A percentile compares a stretch with the other conserved stretches of the same genome.
Evolutionary conservation across 106 monocot species (phyloP).

Genomic region (Acanthochlamys bracteata): DNA sequence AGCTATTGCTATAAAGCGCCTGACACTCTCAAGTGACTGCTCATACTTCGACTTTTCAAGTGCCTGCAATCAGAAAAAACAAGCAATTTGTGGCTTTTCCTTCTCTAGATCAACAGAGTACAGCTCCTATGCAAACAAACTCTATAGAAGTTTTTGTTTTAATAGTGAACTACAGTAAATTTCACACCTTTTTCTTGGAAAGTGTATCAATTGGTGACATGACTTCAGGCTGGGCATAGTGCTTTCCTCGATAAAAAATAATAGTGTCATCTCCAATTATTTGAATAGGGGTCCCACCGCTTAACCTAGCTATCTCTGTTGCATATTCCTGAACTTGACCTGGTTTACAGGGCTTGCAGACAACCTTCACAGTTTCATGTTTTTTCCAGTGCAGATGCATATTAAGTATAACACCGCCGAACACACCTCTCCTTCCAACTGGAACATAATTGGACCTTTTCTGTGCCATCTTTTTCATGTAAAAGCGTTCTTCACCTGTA

Average conservation of each 20-base stretch:
- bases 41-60: slow-evolving; percentile 99
- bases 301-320: slow-evolving; percentile 72
- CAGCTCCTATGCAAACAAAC: no score
- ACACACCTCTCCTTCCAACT: slow-evolving; percentile 78
- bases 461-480: slow-evolving; percentile 94
- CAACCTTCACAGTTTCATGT: slow-evolving; percentile 94
- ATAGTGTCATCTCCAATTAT: slow-evolving; percentile 81
- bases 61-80: slow-evolving; percentile 55
- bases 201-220: slow-evolving; percentile 96
- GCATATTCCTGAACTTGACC: slow-evolving; percentile 95
- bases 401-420: slow-evolving; percentile 88
- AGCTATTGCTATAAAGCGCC: slow-evolving; percentile 75
- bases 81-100: background rate
- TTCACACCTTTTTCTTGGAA: slow-evolving; percentile 84
- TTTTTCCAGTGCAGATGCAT: slow-evolving; percentile 99
- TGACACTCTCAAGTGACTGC: slow-evolving; percentile 92
- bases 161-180: background rate
- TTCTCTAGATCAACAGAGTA: no score
- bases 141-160: no score
- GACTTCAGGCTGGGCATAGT: slow-evolving; percentile 86
- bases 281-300: slow-evolving; percentile 84
- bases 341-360: slow-evolving; percentile 94
- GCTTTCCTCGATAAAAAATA: slow-evolving; percentile 86
- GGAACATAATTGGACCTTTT: slow-evolving; percentile 94
- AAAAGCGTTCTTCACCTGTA: slow-evolving; percentile 84